Base-by-base conservation (phyloP, 1,284 basidiomycete genomes). In the Trametes sp. region DNA sequence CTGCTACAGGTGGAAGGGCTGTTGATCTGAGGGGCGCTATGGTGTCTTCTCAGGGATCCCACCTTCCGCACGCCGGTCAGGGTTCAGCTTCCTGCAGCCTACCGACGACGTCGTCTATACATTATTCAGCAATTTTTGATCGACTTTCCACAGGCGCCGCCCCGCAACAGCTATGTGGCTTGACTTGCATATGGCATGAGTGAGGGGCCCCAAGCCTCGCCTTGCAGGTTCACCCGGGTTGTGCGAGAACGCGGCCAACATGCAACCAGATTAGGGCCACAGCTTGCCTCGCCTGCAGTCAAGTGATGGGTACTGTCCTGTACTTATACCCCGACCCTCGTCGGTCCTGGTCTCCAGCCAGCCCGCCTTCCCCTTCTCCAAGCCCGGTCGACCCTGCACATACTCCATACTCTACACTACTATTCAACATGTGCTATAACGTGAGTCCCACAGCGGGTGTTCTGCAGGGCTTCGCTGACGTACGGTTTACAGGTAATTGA, bases 361-460 rank as follows among this genome's bases (percentile, higher is more conserved):
- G 61, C 55, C 61, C 61, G 48, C 16, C 61, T 56, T 48, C 61
- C 63, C 62, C 65, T 65, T 61, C 66, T 63, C 67, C 44, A 53
- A 59, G 59, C 65, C 68, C 60, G 57, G 59, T 65, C 61, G 57
- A 53, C 49, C 55, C 66, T 57, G 36, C 55, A 55, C 61, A 55
- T 35, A 23, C 33, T 64, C n/a, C n/a, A n/a, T n/a, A n/a, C n/a
- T 61, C 59, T 50, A 59, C 54, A 49, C 60, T 59, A 57, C 57
- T 69, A 67, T 62, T 65, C 65, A 75, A 69, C 61, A 93, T 93
- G 92, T 93, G 91, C 75, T 83, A 90, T 77, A 92, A 93, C 76
- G 91, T 93, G 72, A 60, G 86, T 78, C 29, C 29, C 24, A 28
- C 33, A 58, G 42, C 48, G n/a, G 53, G 36, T 56, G 28, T 24